Conservation (phyloP, 2,329 filamentous ascomycete genomes). For the Arthrinium puccinioides region DNA sequence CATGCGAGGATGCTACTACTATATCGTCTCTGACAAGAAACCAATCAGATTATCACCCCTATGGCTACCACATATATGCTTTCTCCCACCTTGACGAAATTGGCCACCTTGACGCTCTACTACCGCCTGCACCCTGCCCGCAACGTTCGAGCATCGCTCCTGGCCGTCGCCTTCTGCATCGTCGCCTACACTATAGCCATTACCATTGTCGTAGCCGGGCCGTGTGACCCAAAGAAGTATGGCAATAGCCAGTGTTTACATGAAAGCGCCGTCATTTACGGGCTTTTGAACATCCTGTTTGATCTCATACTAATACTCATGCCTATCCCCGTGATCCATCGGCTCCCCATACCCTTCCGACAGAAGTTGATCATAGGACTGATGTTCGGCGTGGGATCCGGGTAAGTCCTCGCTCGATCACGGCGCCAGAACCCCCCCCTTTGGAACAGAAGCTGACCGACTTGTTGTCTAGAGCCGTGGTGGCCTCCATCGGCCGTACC, state of each 20-base stretch:
- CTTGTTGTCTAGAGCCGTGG: neutral
- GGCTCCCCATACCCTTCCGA: neutral
- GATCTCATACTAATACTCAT: neutral
- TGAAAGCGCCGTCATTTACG: neutral
- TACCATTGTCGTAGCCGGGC: neutral
- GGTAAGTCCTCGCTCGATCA: neutral
- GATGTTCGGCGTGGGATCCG: neutral
- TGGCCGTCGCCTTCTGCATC: neutral
- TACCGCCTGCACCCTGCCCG: neutral
- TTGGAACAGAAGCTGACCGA: neutral
- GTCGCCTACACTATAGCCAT: neutral
- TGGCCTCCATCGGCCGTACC: neutral
- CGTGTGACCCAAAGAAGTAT: neutral
- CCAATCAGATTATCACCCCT: neutral
- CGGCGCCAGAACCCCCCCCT: no score
- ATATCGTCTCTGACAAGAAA: neutral
- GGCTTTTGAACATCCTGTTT: neutral
- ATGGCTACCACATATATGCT: neutral
- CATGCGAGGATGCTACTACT: neutral
- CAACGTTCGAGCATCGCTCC: neutral
- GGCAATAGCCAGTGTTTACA: neutral
- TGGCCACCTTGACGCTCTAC: neutral
- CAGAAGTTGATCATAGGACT: neutral
- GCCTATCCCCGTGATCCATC: neutral
- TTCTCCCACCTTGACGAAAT: neutral